A percentile compares a stretch with the other conserved stretches of the same genome.
phyloP scores from a whole-genome alignment of 345 rosid species.

The Moricandia moricandioides region DNA sequence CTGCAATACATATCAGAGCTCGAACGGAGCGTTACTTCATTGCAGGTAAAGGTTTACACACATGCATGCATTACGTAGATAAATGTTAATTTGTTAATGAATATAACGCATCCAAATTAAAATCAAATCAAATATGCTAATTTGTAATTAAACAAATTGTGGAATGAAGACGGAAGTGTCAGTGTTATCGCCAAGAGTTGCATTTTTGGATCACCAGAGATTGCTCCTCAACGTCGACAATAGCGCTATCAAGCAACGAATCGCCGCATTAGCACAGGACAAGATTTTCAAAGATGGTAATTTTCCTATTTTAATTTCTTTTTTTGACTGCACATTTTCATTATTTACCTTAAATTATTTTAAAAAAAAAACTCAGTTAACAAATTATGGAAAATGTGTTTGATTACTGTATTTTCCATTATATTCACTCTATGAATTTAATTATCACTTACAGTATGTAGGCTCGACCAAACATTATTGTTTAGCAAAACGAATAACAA shows the following conservation, averaged over 20 bases:
- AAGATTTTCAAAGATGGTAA: slow-evolving; percentile 92
- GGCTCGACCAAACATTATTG: slow-evolving; percentile 12
- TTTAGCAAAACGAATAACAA: background rate
- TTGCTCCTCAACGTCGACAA: slow-evolving; percentile 84
- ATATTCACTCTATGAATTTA: background rate
- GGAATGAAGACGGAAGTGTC: slow-evolving; percentile 72
- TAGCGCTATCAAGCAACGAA: slow-evolving; percentile 85
- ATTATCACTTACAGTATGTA: slow-evolving; percentile 24
- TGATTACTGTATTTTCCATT: background rate
- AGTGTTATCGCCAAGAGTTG: slow-evolving; percentile 84
- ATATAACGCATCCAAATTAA: background rate
- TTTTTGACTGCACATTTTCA: background rate
- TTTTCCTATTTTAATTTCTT: background rate
- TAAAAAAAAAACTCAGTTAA: background rate
- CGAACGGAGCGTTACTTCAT: slow-evolving; percentile 79
- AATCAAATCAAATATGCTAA: slow-evolving; percentile 9
- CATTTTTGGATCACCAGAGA: slow-evolving; percentile 84
- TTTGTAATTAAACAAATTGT: slow-evolving; percentile 22
- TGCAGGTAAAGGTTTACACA: slow-evolving; percentile 49
- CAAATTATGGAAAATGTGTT: background rate
- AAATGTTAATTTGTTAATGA: background rate
- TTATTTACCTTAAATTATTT: background rate
- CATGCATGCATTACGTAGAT: background rate
- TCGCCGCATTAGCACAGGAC: slow-evolving; percentile 91
- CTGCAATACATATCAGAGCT: slow-evolving; percentile 92